Evolutionary conservation across 495 filamentous ascomycete species (phyloP), one percentile per base, ranked within the genome.

Genomic region (Annulohypoxylon nitens): DNA sequence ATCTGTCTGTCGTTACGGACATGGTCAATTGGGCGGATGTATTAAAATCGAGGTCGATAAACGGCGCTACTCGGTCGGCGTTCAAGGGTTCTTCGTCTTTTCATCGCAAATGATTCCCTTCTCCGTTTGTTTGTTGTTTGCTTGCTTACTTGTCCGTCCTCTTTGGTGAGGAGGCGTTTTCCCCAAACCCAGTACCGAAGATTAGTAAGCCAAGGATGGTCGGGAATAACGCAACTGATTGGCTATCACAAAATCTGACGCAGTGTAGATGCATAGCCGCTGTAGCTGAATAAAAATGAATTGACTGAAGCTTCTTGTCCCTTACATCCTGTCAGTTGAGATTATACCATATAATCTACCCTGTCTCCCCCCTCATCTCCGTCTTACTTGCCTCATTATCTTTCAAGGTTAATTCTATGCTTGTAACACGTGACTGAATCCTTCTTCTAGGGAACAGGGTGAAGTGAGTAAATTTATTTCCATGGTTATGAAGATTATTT

Each of bases 221-320:
- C 14, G 58, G 14, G 37, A 16, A 47, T 43, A 33, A 33, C 23
- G 39, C n/a, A 39, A n/a, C 14, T 61, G 58, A 61, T 61, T 47
- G 58, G 39, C 55, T 25, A 33, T 11, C 3, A 7, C 2, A 41
- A 60, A 6, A 3, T 43, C 34, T 43, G 18, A 60, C 37, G 12
- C 57, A 43, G 36, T 20, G 8, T 60, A 41, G 10, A 14, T 43
- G 36, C 36, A 60, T 60, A 60, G 36, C 18, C 10, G 18, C 9
- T 11, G 10, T 45, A 60, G 20, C 16, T 60, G 12, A 43, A 60
- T 33, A n/a, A 25, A 33, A 23, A 14, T 18, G 20, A 37, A 37
- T n/a, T 23, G 30, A 57, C 33, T 14, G 23, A 39, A 26, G 20
- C 36, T 37, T 41, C 41, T 16, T 33, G 11, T 16, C 23, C 8